Percentiles rank a stretch among this genome's conserved stretches.
phyloP scores from a whole-genome alignment of 2,329 filamentous ascomycete genomes.

The Microdochium nivale region DNA sequence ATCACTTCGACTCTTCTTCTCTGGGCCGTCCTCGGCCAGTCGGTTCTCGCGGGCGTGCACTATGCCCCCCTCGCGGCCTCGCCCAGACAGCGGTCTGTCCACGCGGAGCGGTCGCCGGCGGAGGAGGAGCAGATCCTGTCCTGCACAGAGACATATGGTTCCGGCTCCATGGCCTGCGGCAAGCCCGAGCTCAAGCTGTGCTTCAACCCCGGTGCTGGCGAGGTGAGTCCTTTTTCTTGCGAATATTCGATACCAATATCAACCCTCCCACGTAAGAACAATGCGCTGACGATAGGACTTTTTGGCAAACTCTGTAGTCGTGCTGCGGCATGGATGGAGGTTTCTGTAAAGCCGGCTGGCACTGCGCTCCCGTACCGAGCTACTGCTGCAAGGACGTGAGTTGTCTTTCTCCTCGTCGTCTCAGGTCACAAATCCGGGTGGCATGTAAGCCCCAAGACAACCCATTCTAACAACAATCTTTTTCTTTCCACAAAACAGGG shows the following conservation, averaged over 20 bases:
- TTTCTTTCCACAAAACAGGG: constrained; percentile 17
- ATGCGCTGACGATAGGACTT: too few relatives aligned
- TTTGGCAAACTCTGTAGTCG: too few relatives aligned
- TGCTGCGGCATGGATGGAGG: constrained; percentile 25
- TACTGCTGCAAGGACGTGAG: constrained; percentile 28
- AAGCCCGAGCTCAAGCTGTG: constrained; percentile 19
- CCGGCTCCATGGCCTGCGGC: constrained; percentile 21
- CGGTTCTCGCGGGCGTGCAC: constrained; percentile 10
- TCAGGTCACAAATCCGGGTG: too few relatives aligned
- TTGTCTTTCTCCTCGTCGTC: not conserved
- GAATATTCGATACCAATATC: too few relatives aligned
- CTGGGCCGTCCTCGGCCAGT: constrained; percentile 6
- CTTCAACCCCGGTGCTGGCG: constrained; percentile 22
- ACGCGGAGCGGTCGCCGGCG: not conserved
- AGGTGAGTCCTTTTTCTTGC: constrained; percentile 23
- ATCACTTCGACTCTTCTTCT: constrained; percentile 9
- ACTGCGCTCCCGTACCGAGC: constrained; percentile 27
- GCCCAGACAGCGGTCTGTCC: not conserved
- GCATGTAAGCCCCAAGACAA: too few relatives aligned
- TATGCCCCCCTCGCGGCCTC: constrained; percentile 9
- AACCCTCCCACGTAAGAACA: too few relatives aligned
- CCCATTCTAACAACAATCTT: constrained; percentile 8
- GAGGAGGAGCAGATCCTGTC: constrained; percentile 16
- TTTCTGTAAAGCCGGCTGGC: constrained; percentile 24
- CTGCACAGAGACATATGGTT: constrained; percentile 25